Conservation (phyloP, 306 rosid species). For the Malus orientalis region DNA sequence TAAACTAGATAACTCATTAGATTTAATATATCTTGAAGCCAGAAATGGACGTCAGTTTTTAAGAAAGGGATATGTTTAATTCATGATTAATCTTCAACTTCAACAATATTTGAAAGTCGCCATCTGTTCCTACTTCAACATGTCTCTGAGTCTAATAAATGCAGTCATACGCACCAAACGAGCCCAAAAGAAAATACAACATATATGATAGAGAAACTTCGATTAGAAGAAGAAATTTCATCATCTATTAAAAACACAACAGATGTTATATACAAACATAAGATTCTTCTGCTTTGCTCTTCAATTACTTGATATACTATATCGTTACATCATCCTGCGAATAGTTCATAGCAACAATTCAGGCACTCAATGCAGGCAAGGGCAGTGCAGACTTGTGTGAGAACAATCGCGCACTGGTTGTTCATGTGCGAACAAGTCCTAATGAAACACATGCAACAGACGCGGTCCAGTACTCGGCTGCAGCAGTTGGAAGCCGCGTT, state of each 20-base stretch:
- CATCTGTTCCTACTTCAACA: too few species aligned
- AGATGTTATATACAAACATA: background rate
- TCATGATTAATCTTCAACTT: too few species aligned
- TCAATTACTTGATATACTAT: background rate
- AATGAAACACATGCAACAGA: constrained; percentile 74
- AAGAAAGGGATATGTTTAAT: too few species aligned
- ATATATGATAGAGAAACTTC: background rate
- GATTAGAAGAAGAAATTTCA: background rate
- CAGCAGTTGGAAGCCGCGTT: constrained; percentile 68
- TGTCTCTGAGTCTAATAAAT: too few species aligned
- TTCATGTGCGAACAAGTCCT: constrained; percentile 41
- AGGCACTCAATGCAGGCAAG: constrained; percentile 70
- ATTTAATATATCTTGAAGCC: too few species aligned
- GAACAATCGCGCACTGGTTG: constrained; percentile 51
- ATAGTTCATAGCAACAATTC: constrained; percentile 73
- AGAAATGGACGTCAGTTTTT: too few species aligned
- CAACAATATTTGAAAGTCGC: too few species aligned
- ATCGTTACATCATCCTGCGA: constrained; percentile 31
- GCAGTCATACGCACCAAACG: background rate
- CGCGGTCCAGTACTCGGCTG: constrained; percentile 24
- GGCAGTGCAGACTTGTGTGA: constrained; percentile 71
- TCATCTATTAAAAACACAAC: background rate
- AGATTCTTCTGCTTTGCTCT: background rate
- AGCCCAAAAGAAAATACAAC: background rate
- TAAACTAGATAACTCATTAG: too few species aligned